Evolutionary conservation across 2,329 filamentous ascomycete genomes (phyloP).

Genomic region (Scytalidium lignicola): DNA sequence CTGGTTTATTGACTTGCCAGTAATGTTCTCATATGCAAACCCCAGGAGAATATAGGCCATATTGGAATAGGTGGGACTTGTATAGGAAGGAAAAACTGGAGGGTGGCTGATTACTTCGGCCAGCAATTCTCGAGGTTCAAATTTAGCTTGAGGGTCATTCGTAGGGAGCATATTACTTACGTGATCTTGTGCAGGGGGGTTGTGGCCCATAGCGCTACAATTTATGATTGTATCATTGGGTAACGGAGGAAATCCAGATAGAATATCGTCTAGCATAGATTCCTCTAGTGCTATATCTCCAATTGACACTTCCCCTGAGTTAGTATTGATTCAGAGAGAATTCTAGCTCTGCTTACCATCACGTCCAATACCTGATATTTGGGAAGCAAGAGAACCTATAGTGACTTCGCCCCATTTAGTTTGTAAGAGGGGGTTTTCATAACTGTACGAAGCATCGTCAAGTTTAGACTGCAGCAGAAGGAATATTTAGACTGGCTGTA

Average conservation of each 20-base stretch:
- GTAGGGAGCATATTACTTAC: conserved; percentile 26
- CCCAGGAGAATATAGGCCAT: conserved; percentile 31
- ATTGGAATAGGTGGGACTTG: conserved; percentile 33
- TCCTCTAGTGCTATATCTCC: conserved; percentile 18
- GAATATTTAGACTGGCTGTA: not conserved
- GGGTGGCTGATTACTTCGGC: conserved; percentile 9
- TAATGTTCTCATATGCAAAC: conserved; percentile 36
- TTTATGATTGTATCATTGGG: conserved; percentile 23
- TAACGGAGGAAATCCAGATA: conserved; percentile 6
- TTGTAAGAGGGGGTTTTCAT: conserved; percentile 9
- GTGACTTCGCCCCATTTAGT: conserved; percentile 16
- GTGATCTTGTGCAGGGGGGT: conserved; percentile 24
- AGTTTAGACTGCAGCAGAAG: conserved; percentile 31
- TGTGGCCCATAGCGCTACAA: conserved; percentile 30
- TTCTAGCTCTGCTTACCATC: conserved; percentile 17
- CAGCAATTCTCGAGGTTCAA: conserved; percentile 9
- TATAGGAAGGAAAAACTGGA: conserved; percentile 29
- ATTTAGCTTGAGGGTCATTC: not conserved
- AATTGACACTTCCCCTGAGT: conserved; percentile 7
- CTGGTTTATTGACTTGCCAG: conserved; percentile 25
- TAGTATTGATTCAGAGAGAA: conserved; percentile 20
- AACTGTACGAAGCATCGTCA: conserved; percentile 3
- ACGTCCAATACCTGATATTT: conserved; percentile 13
- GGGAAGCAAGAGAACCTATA: conserved; percentile 13
- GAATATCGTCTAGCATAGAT: conserved; percentile 29